phyloP scores from a whole-genome alignment of 176 grass and related monocot species.

The Tillandsia leiboldiana region DNA sequence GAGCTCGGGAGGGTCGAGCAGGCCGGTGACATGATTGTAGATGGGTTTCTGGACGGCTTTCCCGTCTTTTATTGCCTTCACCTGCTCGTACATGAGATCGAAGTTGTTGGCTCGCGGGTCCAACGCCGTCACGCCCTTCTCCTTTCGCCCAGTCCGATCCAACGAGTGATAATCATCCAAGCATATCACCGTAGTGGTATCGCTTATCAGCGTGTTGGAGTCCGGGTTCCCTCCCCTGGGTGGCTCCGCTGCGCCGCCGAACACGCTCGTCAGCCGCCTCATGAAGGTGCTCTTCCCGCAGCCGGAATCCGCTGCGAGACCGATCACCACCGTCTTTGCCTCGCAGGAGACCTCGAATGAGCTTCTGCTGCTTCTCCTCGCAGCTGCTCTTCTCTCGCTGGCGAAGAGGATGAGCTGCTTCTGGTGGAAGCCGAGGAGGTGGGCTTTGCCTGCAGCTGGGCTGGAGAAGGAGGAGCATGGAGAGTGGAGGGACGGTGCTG shows the following conservation, averaged over 20 bases:
- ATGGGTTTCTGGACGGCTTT: conserved; percentile 69
- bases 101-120: conserved; percentile 84
- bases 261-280: conserved; percentile 87
- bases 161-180: conserved; percentile 89
- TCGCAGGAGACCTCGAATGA: conserved; percentile 58
- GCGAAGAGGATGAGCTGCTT: conserved; percentile 54
- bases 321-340: conserved; percentile 67
- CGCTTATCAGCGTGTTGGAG: conserved; percentile 87
- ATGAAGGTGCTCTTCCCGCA: conserved; percentile 95
- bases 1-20: conserved; percentile 65
- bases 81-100: conserved; percentile 93
- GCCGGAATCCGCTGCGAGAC: conserved; percentile 78
- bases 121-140: conserved; percentile 66
- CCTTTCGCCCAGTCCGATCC: conserved; percentile 80
- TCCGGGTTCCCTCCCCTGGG: conserved; percentile 77
- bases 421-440: conserved; percentile 33
- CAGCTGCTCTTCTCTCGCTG: conserved; percentile 15
- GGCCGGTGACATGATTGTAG: conserved; percentile 78
- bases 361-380: conserved; percentile 22
- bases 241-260: conserved; percentile 69
- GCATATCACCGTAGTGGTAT: conserved; percentile 82
- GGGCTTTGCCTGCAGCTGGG: conserved; percentile 16
- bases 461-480: conserved; percentile 57
- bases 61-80: conserved; percentile 80
- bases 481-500: conserved; percentile 50